Evolutionary conservation across 2,329 filamentous ascomycete species (phyloP).

Genomic region (Bipolaris cookei): DNA sequence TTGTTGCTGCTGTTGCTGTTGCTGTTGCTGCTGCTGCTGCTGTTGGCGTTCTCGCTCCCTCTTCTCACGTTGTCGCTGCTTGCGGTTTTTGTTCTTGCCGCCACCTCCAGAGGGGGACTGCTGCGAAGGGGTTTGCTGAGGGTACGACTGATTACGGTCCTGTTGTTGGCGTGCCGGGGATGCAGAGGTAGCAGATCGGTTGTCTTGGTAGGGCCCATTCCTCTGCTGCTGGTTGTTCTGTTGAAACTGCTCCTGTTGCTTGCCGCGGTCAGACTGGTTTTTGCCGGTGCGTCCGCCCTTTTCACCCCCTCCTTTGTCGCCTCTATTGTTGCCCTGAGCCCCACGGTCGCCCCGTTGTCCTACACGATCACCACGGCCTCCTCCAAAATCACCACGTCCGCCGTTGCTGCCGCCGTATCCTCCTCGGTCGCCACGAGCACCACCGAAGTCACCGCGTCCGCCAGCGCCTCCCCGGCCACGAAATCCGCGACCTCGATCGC

Average conservation of each 20-base stretch:
- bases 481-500: slow-evolving; percentile 48
- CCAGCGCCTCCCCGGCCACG: slow-evolving; percentile 41
- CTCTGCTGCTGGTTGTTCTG: slow-evolving; percentile 26
- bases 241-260: slow-evolving; percentile 28
- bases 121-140: slow-evolving; percentile 20
- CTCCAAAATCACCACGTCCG: slow-evolving; percentile 21
- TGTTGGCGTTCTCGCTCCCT: slow-evolving; percentile 33
- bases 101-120: slow-evolving; percentile 32
- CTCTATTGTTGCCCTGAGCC: slow-evolving; percentile 25
- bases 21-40: slow-evolving; percentile 24
- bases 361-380: slow-evolving; percentile 30
- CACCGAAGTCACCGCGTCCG: slow-evolving; percentile 27
- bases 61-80: slow-evolving; percentile 39
- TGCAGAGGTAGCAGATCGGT: slow-evolving; percentile 27
- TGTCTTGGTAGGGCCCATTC: slow-evolving; percentile 33
- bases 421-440: slow-evolving; percentile 37
- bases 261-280: slow-evolving; percentile 33
- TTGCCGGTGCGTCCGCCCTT: slow-evolving; percentile 36
- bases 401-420: slow-evolving; percentile 36
- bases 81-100: slow-evolving; percentile 42
- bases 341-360: slow-evolving; percentile 36
- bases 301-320: slow-evolving; percentile 25
- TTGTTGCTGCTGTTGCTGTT: slow-evolving; percentile 19
- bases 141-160: slow-evolving; percentile 32
- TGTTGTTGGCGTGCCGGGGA: slow-evolving; percentile 32